A percentile compares a stretch with the other conserved stretches of the same genome.
These are phyloP conservation scores for Saraca asoca DNA, from an alignment of 331 rosid species.

Conservation along the genomic window DNA sequence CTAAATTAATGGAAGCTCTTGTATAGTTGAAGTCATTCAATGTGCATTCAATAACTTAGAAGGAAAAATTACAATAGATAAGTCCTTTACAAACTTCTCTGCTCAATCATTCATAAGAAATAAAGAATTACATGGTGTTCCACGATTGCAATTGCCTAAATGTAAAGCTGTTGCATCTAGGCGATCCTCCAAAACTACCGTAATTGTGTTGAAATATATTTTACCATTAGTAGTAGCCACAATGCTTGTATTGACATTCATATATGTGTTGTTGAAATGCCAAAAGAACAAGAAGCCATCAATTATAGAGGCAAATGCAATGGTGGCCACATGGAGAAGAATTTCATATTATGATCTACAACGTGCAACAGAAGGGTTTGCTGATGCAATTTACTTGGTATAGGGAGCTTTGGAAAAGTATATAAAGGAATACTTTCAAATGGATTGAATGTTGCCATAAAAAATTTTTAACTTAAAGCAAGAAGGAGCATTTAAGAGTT, in stretches of 20 bases:
- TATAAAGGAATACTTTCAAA: constrained; percentile 2
- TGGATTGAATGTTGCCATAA: background rate
- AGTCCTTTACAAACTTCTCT: background rate
- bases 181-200: no score
- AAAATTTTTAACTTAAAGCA: background rate
- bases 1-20: background rate
- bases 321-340: background rate
- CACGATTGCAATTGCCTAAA: background rate
- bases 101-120: constrained; percentile 5
- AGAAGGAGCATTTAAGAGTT: background rate
- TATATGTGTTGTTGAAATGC: no score
- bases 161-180: background rate
- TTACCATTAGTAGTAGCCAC: background rate
- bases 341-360: background rate
- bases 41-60: background rate
- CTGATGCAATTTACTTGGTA: background rate
- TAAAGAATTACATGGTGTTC: background rate
- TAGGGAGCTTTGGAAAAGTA: constrained; percentile 2
- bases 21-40: background rate
- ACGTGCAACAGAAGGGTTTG: background rate
- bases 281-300: background rate
- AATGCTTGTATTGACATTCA: background rate
- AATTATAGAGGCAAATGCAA: no score
- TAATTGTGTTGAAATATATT: background rate
- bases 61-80: background rate